Conservation (phyloP, 768 basidiomycete species). For the Boletus sp. region DNA sequence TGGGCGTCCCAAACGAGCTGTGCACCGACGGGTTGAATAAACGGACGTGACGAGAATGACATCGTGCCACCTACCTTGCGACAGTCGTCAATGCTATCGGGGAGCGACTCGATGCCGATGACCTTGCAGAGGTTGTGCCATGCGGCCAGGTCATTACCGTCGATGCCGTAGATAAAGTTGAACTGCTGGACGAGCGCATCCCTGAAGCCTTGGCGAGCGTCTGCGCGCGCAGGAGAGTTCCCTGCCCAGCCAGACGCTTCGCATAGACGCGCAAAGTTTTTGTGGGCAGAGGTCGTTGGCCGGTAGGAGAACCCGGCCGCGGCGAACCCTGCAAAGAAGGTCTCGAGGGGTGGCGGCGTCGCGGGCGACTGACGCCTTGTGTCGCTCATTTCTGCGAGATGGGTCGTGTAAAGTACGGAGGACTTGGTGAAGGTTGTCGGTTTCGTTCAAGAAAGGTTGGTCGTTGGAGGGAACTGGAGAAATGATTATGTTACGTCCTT, state of each 20-base stretch:
- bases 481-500: too few species aligned
- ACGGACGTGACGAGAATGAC: neutral
- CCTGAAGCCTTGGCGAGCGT: conserved; percentile 9
- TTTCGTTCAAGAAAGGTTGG: too few species aligned
- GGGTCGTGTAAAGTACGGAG: too few species aligned
- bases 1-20: conserved; percentile 25
- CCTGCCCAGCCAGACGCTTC: conserved; percentile 1
- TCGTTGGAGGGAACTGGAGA: too few species aligned
- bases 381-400: neutral
- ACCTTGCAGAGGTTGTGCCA: conserved; percentile 24
- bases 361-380: neutral
- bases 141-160: conserved; percentile 10
- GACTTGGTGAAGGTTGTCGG: too few species aligned
- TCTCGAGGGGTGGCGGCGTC: conserved; percentile 8
- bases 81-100: conserved; percentile 16
- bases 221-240: neutral
- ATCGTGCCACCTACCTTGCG: conserved; percentile 7
- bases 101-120: conserved; percentile 15
- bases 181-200: conserved; percentile 27
- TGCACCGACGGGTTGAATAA: neutral
- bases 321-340: conserved; percentile 13
- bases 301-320: conserved; percentile 12
- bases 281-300: conserved; percentile 3
- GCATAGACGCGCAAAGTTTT: conserved; percentile 19
- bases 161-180: conserved; percentile 21